Evolutionary conservation across 805 yeast species (phyloP).

Genomic region (Candida piceae): DNA sequence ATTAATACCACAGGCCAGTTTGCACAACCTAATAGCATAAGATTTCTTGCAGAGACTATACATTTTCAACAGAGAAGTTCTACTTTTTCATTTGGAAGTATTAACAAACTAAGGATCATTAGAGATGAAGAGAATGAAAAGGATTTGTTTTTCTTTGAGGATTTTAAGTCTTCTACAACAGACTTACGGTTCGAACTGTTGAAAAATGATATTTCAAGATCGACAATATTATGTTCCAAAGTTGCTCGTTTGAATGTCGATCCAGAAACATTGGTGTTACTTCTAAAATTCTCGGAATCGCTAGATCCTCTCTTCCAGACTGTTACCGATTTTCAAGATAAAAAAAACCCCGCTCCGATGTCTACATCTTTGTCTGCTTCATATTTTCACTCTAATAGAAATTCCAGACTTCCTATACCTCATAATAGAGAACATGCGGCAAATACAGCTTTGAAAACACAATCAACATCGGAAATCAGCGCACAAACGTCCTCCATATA

Average conservation of each 20-base stretch:
- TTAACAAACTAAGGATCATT: constrained; percentile 31
- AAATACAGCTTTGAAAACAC: too few species aligned
- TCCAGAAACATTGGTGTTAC: constrained; percentile 1
- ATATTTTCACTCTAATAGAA: neutral
- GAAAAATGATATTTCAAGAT: constrained; percentile 20
- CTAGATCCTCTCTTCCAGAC: constrained; percentile 15
- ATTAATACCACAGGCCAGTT: constrained; percentile 37
- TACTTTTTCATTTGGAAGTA: constrained; percentile 42
- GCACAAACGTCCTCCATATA: constrained; percentile 38
- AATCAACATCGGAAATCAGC: constrained; percentile 22
- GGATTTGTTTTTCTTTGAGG: constrained; percentile 23
- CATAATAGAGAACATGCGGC: neutral
- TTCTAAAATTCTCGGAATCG: constrained; percentile 7
- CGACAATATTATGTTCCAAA: constrained; percentile 42
- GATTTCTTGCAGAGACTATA: constrained; percentile 27
- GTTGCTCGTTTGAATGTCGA: constrained; percentile 26
- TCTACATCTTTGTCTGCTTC: neutral
- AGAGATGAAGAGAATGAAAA: constrained; percentile 14
- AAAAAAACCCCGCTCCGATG: neutral
- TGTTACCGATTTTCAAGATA: neutral
- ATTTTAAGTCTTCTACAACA: constrained; percentile 29
- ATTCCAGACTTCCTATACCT: neutral
- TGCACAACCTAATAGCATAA: constrained; percentile 29
- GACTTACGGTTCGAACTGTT: constrained; percentile 53
- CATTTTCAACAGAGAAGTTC: constrained; percentile 40